Percentiles rank a stretch among this genome's conserved stretches.
Conservation (phyloP, 2,329 filamentous ascomycete genomes). For the Sporothrix humicola region DNA sequence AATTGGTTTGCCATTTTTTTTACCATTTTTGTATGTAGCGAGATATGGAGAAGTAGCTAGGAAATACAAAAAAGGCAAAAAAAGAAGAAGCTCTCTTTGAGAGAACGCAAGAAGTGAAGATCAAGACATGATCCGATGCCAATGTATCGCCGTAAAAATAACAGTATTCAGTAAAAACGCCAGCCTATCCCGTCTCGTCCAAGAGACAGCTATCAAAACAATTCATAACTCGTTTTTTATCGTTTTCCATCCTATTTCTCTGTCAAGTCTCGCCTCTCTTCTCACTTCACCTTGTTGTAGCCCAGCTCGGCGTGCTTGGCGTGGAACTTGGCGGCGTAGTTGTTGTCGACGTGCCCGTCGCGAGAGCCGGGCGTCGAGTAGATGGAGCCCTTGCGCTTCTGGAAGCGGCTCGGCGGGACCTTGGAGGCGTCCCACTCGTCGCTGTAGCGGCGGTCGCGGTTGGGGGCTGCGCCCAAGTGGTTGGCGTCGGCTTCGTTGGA, state of each 20-base stretch:
- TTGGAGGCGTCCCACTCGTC: slow-evolving; percentile 60
- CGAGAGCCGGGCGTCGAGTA: slow-evolving; percentile 69
- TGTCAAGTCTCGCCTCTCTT: no score
- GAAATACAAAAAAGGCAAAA: slow-evolving; percentile 4
- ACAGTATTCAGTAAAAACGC: slow-evolving; percentile 7
- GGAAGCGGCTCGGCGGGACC: slow-evolving; percentile 70
- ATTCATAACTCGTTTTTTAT: background rate
- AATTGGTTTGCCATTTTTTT: slow-evolving; percentile 9
- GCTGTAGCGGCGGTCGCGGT: slow-evolving; percentile 32
- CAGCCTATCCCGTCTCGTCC: background rate
- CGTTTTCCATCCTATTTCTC: background rate
- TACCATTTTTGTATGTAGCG: slow-evolving; percentile 11
- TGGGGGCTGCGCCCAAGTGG: background rate
- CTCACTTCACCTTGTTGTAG: slow-evolving; percentile 46
- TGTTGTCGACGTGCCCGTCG: slow-evolving; percentile 67
- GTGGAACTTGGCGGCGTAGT: slow-evolving; percentile 65
- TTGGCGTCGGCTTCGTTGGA: background rate
- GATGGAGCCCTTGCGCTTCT: slow-evolving; percentile 72
- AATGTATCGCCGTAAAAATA: slow-evolving; percentile 7
- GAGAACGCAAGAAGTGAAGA: background rate
- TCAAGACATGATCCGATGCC: background rate
- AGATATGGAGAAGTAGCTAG: slow-evolving; percentile 11
- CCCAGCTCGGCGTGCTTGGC: slow-evolving; percentile 63
- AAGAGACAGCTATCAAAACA: background rate
- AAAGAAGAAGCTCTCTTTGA: background rate